Evolutionary conservation across 768 basidiomycete genomes (phyloP).

Genomic region (Panaeolus papilionaceus): DNA sequence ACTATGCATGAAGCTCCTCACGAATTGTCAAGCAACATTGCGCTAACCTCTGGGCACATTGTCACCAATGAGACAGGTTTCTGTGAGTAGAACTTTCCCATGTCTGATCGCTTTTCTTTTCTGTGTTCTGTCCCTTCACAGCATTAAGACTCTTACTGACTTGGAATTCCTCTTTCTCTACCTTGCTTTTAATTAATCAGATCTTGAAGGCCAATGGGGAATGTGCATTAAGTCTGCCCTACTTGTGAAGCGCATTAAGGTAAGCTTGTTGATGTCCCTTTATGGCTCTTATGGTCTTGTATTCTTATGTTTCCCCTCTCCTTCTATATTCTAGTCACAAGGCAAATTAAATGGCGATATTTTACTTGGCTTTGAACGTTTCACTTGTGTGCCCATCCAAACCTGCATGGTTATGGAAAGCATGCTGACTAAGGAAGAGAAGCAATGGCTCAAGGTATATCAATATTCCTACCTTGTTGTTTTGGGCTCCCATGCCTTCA

Average conservation of each 20-base stretch:
- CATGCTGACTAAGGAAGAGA: constrained; percentile 88
- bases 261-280: constrained; percentile 33
- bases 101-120: constrained; percentile 14
- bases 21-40: constrained; percentile 70
- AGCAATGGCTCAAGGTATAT: constrained; percentile 80
- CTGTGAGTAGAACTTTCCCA: constrained; percentile 56
- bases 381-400: constrained; percentile 95
- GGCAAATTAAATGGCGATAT: constrained; percentile 72
- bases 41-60: constrained; percentile 85
- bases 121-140: constrained; percentile 1
- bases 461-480: constrained; percentile 16
- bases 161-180: constrained; percentile 18
- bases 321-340: constrained; percentile 56
- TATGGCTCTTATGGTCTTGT: constrained; percentile 9
- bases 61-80: constrained; percentile 96
- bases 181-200: constrained; percentile 40
- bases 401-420: constrained; percentile 85
- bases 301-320: constrained; percentile 9
- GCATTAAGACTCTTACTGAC: constrained; percentile 22
- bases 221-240: constrained; percentile 93
- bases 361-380: constrained; percentile 91
- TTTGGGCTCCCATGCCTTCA: not conserved
- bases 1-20: constrained; percentile 88
- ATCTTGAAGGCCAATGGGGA: constrained; percentile 83
- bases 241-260: constrained; percentile 68